Evolutionary conservation across 352 stramenopile species (phyloP).

Genomic region (Phytophthora hybrid): DNA sequence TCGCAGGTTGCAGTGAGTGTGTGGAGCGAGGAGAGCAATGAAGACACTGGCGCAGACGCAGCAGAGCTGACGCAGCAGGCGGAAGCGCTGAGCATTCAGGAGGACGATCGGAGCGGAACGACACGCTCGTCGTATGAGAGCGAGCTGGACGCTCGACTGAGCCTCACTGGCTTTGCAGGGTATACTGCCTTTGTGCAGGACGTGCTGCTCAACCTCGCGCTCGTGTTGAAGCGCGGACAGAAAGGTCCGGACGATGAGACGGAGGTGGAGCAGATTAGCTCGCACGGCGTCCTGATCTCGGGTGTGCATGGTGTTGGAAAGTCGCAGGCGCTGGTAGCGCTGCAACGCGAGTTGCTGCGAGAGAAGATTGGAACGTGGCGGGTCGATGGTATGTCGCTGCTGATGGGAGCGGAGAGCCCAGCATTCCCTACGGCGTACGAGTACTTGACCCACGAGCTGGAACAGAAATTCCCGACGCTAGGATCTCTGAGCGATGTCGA

Average conservation of each 20-base stretch:
- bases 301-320: slow-evolving; percentile 79
- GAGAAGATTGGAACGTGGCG: slow-evolving; percentile 37
- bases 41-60: neutral
- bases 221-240: slow-evolving; percentile 46
- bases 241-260: slow-evolving; percentile 32
- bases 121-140: slow-evolving; percentile 23
- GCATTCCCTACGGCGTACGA: slow-evolving; percentile 58
- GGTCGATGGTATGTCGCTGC: slow-evolving; percentile 53
- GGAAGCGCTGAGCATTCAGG: slow-evolving; percentile 25
- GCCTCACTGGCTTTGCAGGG: slow-evolving; percentile 51
- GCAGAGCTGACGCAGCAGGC: slow-evolving; percentile 32
- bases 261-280: slow-evolving; percentile 65
- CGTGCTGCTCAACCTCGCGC: slow-evolving; percentile 61
- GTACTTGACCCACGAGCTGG: slow-evolving; percentile 60
- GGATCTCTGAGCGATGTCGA: slow-evolving; percentile 6
- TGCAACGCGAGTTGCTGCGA: slow-evolving; percentile 36
- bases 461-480: slow-evolving; percentile 41
- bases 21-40: slow-evolving; percentile 19
- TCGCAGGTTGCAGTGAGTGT: slow-evolving; percentile 24
- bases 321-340: slow-evolving; percentile 50
- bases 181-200: slow-evolving; percentile 64
- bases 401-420: slow-evolving; percentile 63
- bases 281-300: slow-evolving; percentile 45
- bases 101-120: slow-evolving; percentile 3
- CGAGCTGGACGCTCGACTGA: slow-evolving; percentile 41